Conservation (phyloP, 192 early-diverging fungal genomes). For the Podila epigama region DNA sequence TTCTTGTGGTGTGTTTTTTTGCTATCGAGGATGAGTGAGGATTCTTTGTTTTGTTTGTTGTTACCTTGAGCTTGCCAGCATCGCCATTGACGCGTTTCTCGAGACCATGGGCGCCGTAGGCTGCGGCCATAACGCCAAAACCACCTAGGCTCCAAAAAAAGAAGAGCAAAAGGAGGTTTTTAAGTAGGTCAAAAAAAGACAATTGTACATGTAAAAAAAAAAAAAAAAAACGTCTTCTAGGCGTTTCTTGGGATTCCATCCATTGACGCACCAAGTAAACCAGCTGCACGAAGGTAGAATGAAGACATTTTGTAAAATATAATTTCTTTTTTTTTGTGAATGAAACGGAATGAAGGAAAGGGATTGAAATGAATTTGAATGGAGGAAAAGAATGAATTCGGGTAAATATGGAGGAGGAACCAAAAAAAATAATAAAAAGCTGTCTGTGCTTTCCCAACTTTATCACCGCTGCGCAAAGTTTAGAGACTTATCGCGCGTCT, state of each 20-base stretch:
- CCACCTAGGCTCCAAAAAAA: too few species aligned
- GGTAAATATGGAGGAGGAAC: too few species aligned
- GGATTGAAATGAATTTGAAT: too few species aligned
- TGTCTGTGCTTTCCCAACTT: too few species aligned
- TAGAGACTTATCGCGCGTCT: too few species aligned
- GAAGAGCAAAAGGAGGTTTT: background rate
- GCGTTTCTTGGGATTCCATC: too few species aligned
- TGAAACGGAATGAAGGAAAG: too few species aligned
- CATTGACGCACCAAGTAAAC: constrained; percentile 15
- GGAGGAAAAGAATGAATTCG: too few species aligned
- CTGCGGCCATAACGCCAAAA: constrained; percentile 30
- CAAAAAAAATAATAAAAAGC: too few species aligned
- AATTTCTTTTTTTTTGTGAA: too few species aligned
- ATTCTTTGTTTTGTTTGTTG: background rate
- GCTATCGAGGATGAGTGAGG: background rate
- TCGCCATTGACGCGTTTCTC: constrained; percentile 42
- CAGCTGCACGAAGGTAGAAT: constrained; percentile 40
- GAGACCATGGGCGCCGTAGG: constrained; percentile 44
- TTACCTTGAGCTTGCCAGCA: constrained; percentile 40
- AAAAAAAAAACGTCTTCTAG: background rate
- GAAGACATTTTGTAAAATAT: too few species aligned
- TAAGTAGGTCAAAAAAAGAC: background rate
- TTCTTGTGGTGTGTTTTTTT: background rate
- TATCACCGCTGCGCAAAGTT: too few species aligned
- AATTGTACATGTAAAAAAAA: background rate